Evolutionary conservation across 2,329 filamentous ascomycete species (phyloP).

Genomic region (Scedosporium aurantiacum): DNA sequence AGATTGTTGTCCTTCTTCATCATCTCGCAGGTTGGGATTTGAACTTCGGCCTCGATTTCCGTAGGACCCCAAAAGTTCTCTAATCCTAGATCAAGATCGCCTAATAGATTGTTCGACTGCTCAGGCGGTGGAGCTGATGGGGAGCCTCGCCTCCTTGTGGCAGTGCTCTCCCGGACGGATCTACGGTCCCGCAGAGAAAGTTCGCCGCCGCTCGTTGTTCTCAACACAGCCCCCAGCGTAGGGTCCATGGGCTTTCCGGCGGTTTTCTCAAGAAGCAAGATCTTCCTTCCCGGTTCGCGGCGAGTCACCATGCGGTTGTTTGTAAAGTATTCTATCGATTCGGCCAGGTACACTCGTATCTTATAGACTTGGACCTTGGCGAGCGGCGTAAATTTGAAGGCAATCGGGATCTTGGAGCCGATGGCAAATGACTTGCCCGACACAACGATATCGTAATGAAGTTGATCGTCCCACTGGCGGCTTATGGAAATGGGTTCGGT

Average conservation of each 20-base stretch:
- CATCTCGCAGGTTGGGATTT: conserved; percentile 77
- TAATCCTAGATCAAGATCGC: conserved; percentile 59
- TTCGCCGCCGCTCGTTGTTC: conserved; percentile 70
- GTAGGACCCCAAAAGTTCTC: conserved; percentile 75
- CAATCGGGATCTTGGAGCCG: conserved; percentile 78
- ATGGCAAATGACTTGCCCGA: conserved; percentile 91
- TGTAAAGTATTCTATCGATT: conserved; percentile 86
- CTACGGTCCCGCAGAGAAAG: conserved; percentile 40
- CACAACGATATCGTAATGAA: conserved; percentile 93
- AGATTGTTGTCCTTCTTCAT: conserved; percentile 62
- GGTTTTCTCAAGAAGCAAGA: conserved; percentile 77
- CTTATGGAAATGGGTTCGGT: conserved; percentile 91
- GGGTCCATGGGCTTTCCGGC: conserved; percentile 67
- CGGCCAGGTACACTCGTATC: conserved; percentile 82
- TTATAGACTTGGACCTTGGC: conserved; percentile 91
- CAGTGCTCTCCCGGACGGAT: conserved; percentile 36
- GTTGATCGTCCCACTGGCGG: conserved; percentile 85
- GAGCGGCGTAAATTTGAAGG: conserved; percentile 84
- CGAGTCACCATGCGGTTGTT: conserved; percentile 75
- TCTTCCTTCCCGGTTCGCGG: conserved; percentile 73
- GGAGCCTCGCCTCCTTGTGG: conserved; percentile 15
- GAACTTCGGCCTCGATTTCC: conserved; percentile 89
- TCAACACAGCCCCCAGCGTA: conserved; percentile 40
- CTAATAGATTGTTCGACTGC: conserved; percentile 60
- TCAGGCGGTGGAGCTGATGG: conserved; percentile 29